Evolutionary conservation across 768 basidiomycete species (phyloP).

Genomic region (Suillus hirtellus): DNA sequence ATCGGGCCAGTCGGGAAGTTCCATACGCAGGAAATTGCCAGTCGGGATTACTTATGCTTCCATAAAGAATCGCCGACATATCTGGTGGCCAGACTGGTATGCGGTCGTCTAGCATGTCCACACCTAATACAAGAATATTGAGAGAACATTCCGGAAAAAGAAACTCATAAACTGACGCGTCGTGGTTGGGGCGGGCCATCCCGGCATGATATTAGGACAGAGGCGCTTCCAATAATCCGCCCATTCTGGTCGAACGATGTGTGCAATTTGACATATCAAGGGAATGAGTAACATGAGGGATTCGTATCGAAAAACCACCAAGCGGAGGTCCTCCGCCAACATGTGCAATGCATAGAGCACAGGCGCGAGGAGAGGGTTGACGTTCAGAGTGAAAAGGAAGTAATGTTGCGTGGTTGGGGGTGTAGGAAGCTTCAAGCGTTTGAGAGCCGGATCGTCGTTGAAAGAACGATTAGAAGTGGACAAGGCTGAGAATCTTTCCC

Average conservation of each 20-base stretch:
- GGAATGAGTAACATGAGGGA: conserved; percentile 59
- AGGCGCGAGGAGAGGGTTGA: conserved; percentile 52
- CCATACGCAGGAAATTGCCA: conserved; percentile 56
- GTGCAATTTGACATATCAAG: conserved; percentile 61
- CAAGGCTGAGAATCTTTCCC: conserved; percentile 46
- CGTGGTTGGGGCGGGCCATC: conserved; percentile 56
- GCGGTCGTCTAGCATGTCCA: conserved; percentile 60
- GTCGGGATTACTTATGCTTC: conserved; percentile 62
- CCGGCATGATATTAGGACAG: conserved; percentile 58
- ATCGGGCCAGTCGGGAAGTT: conserved; percentile 47
- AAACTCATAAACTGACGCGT: conserved; percentile 21
- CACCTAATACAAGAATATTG: conserved; percentile 30
- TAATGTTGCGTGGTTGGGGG: conserved; percentile 28
- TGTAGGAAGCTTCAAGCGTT: conserved; percentile 41
- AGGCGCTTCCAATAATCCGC: conserved; percentile 90
- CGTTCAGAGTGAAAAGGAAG: conserved; percentile 28
- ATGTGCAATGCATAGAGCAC: conserved; percentile 77
- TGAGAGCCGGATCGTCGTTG: conserved; percentile 59
- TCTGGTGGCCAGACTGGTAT: conserved; percentile 81
- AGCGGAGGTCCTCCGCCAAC: conserved; percentile 68
- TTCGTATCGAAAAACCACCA: conserved; percentile 55
- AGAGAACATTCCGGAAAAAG: neutral
- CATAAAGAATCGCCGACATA: conserved; percentile 62
- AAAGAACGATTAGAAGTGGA: conserved; percentile 50
- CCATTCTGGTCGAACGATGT: conserved; percentile 79